Evolutionary conservation across 2,329 filamentous ascomycete species (phyloP).

Genomic region (Penicillium italicum): DNA sequence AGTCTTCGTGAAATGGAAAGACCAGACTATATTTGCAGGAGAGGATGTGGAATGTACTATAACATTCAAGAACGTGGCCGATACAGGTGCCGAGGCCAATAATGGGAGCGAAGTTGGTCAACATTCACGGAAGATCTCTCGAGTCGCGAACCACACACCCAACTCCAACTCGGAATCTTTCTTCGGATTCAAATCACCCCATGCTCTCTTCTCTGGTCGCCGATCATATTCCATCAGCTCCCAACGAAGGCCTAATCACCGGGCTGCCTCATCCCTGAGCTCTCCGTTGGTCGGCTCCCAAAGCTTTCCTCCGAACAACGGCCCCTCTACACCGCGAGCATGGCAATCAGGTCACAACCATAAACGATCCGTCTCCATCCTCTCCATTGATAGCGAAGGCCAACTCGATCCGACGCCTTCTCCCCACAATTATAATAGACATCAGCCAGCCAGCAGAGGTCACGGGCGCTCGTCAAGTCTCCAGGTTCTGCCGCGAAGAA

Average conservation of each 20-base stretch:
- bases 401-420: slow-evolving; percentile 32
- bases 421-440: slow-evolving; percentile 39
- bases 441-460: slow-evolving; percentile 57
- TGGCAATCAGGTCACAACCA: slow-evolving; percentile 55
- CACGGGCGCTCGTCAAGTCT: slow-evolving; percentile 79
- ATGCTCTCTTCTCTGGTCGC: slow-evolving; percentile 36
- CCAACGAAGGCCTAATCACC: slow-evolving; percentile 36
- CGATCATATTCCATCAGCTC: slow-evolving; percentile 37
- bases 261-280: slow-evolving; percentile 40
- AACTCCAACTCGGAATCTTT: slow-evolving; percentile 36
- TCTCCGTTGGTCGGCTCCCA: slow-evolving; percentile 39
- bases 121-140: slow-evolving; percentile 39
- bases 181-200: slow-evolving; percentile 39
- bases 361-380: slow-evolving; percentile 74
- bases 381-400: slow-evolving; percentile 64
- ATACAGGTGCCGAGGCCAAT: slow-evolving; percentile 36
- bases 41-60: slow-evolving; percentile 95
- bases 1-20: slow-evolving; percentile 92
- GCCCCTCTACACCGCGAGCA: slow-evolving; percentile 31
- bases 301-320: slow-evolving; percentile 39
- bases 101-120: slow-evolving; percentile 25
- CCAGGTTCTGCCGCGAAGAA: slow-evolving; percentile 61
- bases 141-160: slow-evolving; percentile 32
- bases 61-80: slow-evolving; percentile 83
- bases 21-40: slow-evolving; percentile 91